Evolutionary conservation across 2,329 filamentous ascomycete species (phyloP).

Genomic region (Trichoderma sp.): DNA sequence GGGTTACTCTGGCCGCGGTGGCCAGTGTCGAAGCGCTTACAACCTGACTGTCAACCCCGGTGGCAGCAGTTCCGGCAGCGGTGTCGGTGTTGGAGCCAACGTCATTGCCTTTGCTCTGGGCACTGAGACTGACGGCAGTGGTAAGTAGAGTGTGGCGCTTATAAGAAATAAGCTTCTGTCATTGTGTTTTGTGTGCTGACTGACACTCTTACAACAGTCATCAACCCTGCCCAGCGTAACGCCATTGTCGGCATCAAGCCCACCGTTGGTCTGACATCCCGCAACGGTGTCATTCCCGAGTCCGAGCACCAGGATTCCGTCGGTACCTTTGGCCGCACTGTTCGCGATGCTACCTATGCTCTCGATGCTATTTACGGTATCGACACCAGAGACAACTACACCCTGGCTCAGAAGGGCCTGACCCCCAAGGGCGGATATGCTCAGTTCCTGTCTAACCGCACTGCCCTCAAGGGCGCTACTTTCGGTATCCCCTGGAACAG

Average conservation of each 20-base stretch:
- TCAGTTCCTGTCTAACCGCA: slow-evolving; percentile 52
- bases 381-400: slow-evolving; percentile 65
- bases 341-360: slow-evolving; percentile 64
- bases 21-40: slow-evolving; percentile 63
- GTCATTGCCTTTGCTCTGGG: slow-evolving; percentile 63
- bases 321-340: slow-evolving; percentile 64
- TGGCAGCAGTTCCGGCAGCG: slow-evolving; percentile 66
- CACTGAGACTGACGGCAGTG: slow-evolving; percentile 70
- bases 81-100: slow-evolving; percentile 62
- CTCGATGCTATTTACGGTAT: slow-evolving; percentile 67
- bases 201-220: slow-evolving; percentile 43
- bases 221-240: slow-evolving; percentile 68
- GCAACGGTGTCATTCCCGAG: slow-evolving; percentile 63
- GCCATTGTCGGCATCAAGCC: slow-evolving; percentile 72
- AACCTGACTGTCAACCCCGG: slow-evolving; percentile 67
- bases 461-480: slow-evolving; percentile 55
- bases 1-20: slow-evolving; percentile 63
- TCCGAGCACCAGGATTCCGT: slow-evolving; percentile 66
- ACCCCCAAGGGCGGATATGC: slow-evolving; percentile 56
- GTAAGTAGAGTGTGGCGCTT: slow-evolving; percentile 33
- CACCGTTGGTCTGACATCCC: slow-evolving; percentile 69
- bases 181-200: background rate
- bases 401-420: slow-evolving; percentile 51
- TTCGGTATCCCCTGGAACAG: slow-evolving; percentile 72
- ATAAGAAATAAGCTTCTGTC: background rate